Evolutionary conservation across 164 flowering plant species (phyloP).

Genomic region (Liriodendron chinense): DNA sequence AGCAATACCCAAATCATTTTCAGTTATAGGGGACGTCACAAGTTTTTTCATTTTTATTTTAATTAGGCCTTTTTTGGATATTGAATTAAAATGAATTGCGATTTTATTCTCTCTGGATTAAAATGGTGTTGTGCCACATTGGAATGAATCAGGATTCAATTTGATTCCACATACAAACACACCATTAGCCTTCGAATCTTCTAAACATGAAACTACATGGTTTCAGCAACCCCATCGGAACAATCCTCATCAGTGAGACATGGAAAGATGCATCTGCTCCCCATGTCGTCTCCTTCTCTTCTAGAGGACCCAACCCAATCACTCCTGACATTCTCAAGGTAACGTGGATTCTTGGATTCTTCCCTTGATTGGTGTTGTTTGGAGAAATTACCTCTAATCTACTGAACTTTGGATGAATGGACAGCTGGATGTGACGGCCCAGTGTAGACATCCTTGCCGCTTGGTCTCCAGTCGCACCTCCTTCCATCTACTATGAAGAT

Average conservation of each 20-base stretch:
- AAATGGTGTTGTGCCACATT: too few species aligned
- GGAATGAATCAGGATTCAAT: too few species aligned
- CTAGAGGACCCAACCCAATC: conserved; percentile 2
- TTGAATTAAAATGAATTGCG: too few species aligned
- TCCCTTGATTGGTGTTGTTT: neutral
- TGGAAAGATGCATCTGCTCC: conserved; percentile 8
- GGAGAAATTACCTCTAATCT: too few species aligned
- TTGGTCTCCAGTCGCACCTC: conserved; percentile 29
- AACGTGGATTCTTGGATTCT: neutral
- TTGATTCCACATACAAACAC: too few species aligned
- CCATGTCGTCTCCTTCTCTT: neutral
- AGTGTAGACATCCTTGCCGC: conserved; percentile 40
- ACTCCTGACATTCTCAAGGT: conserved; percentile 9
- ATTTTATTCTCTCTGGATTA: too few species aligned
- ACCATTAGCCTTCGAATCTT: too few species aligned
- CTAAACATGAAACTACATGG: neutral
- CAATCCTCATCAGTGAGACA: neutral
- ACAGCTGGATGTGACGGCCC: conserved; percentile 40
- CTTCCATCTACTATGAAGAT: conserved; percentile 16
- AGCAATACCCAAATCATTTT: too few species aligned
- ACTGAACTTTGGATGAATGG: neutral
- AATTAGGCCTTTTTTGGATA: too few species aligned
- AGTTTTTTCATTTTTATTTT: too few species aligned
- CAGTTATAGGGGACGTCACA: too few species aligned
- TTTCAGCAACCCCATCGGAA: conserved; percentile 6